Percentiles rank a stretch among this genome's conserved stretches.
phyloP scores from a whole-genome alignment of 495 filamentous ascomycete species.

The Trichoderma erinaceum region DNA sequence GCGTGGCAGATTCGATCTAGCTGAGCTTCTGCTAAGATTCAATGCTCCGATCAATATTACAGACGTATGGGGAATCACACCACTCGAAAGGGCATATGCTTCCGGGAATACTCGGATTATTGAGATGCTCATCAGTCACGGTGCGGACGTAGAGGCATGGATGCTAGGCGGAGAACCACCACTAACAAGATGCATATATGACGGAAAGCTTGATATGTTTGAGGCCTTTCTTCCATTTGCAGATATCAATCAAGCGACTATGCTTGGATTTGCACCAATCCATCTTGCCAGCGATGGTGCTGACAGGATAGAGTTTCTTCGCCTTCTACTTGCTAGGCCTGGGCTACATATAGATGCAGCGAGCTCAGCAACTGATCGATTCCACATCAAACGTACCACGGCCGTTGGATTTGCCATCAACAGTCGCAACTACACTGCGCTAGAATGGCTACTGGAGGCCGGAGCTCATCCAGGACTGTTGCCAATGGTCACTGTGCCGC shows the following conservation, averaged over 20 bases:
- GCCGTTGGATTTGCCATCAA: background rate
- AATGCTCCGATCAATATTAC: background rate
- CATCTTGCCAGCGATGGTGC: conserved; percentile 1
- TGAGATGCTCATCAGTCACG: background rate
- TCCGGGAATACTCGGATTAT: background rate
- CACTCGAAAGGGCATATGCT: conserved; percentile 6
- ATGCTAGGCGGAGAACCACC: conserved; percentile 10
- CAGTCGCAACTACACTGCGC: background rate
- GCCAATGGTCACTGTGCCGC: background rate
- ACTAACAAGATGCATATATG: background rate
- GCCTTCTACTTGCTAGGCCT: background rate
- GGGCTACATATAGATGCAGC: background rate
- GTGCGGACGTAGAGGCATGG: background rate
- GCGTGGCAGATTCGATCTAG: background rate
- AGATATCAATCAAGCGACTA: background rate
- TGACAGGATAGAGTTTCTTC: conserved; percentile 5
- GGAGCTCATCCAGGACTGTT: background rate
- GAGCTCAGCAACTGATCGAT: background rate
- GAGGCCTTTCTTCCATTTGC: background rate
- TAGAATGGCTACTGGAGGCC: background rate
- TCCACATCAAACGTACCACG: background rate
- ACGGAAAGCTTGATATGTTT: background rate
- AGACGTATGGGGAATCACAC: background rate
- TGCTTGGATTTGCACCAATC: conserved; percentile 4
- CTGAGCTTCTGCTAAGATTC: background rate